A percentile compares a stretch with the other conserved stretches of the same genome.
These are phyloP conservation scores for Lactifluus subvellereus DNA, from an alignment of 768 basidiomycete species.

Conservation along the genomic window DNA sequence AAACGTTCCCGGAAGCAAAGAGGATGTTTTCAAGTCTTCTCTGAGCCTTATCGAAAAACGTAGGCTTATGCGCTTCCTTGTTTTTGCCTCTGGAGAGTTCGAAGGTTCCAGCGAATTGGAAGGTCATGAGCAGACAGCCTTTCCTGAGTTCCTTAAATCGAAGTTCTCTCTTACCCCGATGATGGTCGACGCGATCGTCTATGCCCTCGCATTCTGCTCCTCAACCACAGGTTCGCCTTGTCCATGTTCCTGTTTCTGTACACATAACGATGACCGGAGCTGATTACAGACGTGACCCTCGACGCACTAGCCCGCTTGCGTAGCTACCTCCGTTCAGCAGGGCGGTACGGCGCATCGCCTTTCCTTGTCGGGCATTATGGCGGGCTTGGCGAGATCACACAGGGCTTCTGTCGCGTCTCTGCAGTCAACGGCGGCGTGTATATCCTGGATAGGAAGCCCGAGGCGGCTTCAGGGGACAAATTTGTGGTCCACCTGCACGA, in stretches of 20 bases:
- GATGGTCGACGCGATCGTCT: constrained; percentile 58
- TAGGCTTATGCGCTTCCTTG: constrained; percentile 85
- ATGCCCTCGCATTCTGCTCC: constrained; percentile 69
- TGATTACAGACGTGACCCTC: constrained; percentile 53
- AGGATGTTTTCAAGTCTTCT: constrained; percentile 86
- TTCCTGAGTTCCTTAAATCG: constrained; percentile 57
- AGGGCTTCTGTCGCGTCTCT: constrained; percentile 83
- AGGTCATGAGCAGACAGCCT: constrained; percentile 49
- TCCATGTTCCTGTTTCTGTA: not conserved
- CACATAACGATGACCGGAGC: constrained; percentile 7
- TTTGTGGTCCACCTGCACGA: constrained; percentile 52
- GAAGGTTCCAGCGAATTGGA: constrained; percentile 55
- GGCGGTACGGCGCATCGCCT: constrained; percentile 81
- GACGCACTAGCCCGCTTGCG: constrained; percentile 65
- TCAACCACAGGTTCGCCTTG: constrained; percentile 47
- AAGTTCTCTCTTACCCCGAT: constrained; percentile 57
- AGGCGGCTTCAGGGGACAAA: constrained; percentile 6
- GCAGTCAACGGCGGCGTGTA: constrained; percentile 78
- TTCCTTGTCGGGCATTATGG: constrained; percentile 96
- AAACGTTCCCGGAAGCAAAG: constrained; percentile 84
- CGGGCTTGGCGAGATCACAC: constrained; percentile 84
- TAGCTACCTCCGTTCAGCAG: constrained; percentile 68
- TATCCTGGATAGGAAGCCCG: constrained; percentile 54
- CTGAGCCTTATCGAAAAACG: constrained; percentile 81
- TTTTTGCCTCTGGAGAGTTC: constrained; percentile 73